These are phyloP conservation scores for Xenoacremonium recifei DNA, from an alignment of 2,329 filamentous ascomycete genomes.

Conservation along the genomic window DNA sequence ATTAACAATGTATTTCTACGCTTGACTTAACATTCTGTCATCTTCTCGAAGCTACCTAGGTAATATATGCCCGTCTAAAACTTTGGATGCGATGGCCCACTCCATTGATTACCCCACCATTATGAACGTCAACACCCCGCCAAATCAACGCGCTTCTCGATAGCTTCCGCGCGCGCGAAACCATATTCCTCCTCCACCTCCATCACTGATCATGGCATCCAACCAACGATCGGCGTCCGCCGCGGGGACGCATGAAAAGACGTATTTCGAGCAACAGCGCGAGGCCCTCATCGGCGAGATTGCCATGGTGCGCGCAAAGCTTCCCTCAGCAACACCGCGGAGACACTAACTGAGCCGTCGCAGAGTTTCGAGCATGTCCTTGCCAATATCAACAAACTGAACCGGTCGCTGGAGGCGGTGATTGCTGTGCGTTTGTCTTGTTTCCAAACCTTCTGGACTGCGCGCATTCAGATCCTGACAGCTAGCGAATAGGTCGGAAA, in stretches of 20 bases:
- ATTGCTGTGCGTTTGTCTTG: conserved; percentile 63
- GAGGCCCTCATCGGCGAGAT: conserved; percentile 71
- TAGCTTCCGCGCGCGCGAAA: conserved; percentile 6
- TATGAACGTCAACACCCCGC: background rate
- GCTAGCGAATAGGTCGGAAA: conserved; percentile 68
- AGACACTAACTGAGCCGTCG: background rate
- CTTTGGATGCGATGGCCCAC: too few relatives aligned
- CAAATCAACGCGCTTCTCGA: conserved; percentile 6
- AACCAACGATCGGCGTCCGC: conserved; percentile 26
- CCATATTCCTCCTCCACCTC: conserved; percentile 1
- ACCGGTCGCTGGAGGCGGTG: conserved; percentile 86
- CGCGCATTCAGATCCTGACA: background rate
- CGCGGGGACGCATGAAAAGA: conserved; percentile 40
- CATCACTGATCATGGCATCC: conserved; percentile 31
- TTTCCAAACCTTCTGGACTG: background rate
- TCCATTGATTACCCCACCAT: background rate
- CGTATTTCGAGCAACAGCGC: conserved; percentile 76
- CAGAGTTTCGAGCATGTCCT: conserved; percentile 85
- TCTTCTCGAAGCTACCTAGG: too few relatives aligned
- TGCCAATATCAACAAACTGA: conserved; percentile 93
- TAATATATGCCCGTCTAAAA: too few relatives aligned
- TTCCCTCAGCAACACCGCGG: background rate
- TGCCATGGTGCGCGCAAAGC: conserved; percentile 54
- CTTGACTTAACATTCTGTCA: too few relatives aligned
- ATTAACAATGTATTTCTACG: too few relatives aligned